Conservation (phyloP, 2,329 filamentous ascomycete genomes). For the Ceratocystis cacaofunesta region DNA sequence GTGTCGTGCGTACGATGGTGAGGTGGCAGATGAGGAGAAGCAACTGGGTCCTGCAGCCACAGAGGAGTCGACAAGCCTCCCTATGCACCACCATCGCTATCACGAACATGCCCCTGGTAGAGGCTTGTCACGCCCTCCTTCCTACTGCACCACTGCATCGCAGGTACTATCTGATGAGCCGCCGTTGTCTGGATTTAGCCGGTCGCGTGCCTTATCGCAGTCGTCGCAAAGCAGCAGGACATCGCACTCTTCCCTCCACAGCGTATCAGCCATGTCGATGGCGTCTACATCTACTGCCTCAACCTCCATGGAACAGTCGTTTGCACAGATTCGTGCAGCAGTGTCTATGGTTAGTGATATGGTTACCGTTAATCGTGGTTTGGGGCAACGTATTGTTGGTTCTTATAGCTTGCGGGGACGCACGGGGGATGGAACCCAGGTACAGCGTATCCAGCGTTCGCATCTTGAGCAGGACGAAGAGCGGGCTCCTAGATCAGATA, state of each 20-base stretch:
- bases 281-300: conserved; percentile 14
- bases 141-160: conserved; percentile 11
- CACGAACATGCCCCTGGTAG: not conserved
- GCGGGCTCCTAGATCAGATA: not conserved
- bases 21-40: conserved; percentile 9
- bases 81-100: conserved; percentile 1
- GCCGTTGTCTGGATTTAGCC: not conserved
- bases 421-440: conserved; percentile 1
- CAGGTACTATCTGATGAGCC: not conserved
- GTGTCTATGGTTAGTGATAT: conserved; percentile 33
- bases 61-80: not conserved
- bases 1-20: not conserved
- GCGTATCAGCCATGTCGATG: conserved; percentile 3
- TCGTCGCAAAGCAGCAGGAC: conserved; percentile 6
- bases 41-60: not conserved
- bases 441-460: not conserved
- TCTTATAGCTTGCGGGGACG: conserved; percentile 3
- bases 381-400: conserved; percentile 15
- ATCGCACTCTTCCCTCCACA: conserved; percentile 6
- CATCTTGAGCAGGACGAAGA: not conserved
- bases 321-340: conserved; percentile 33
- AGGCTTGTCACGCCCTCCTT: conserved; percentile 8
- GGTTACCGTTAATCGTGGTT: conserved; percentile 31
- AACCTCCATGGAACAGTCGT: conserved; percentile 34
- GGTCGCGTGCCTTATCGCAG: conserved; percentile 8